Evolutionary conservation across 2,329 filamentous ascomycete species (phyloP).

Genomic region (Sporothrix globosa): DNA sequence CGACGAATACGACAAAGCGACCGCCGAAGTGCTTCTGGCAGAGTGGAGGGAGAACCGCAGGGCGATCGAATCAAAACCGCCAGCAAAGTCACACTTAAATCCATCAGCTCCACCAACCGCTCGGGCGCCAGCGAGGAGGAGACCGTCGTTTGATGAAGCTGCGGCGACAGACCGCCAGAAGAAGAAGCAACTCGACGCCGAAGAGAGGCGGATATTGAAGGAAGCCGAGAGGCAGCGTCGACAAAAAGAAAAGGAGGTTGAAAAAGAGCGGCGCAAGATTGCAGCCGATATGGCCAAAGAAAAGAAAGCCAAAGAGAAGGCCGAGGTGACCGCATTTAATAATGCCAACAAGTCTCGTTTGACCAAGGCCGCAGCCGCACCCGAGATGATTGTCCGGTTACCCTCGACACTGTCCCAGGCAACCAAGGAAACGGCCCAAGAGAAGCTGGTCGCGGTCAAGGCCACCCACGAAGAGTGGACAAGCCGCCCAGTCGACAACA

Average conservation of each 20-base stretch:
- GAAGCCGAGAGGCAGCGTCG: conserved; percentile 61
- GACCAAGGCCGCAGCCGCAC: conserved; percentile 72
- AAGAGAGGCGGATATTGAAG: conserved; percentile 55
- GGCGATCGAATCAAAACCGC: conserved; percentile 17
- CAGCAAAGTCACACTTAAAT: conserved; percentile 11
- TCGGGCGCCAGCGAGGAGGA: too few species aligned
- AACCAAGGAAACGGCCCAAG: conserved; percentile 51
- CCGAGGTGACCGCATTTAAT: conserved; percentile 65
- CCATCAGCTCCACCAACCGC: conserved; percentile 21
- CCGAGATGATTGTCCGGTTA: conserved; percentile 78
- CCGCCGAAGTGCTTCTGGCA: neutral
- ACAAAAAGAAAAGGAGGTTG: conserved; percentile 59
- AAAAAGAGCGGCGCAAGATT: conserved; percentile 59
- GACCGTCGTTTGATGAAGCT: conserved; percentile 7
- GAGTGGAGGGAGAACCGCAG: neutral
- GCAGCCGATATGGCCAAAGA: conserved; percentile 65
- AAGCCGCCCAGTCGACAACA: conserved; percentile 50
- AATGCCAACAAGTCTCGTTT: conserved; percentile 74
- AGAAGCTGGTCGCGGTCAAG: conserved; percentile 55
- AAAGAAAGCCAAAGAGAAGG: conserved; percentile 64
- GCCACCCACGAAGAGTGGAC: conserved; percentile 53
- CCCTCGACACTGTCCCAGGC: conserved; percentile 58
- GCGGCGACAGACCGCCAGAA: neutral
- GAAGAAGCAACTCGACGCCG: conserved; percentile 29
- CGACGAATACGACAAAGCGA: conserved; percentile 30